Conservation (phyloP, 2,329 filamentous ascomycete genomes). For the Myriosclerotinia duriaeana region DNA sequence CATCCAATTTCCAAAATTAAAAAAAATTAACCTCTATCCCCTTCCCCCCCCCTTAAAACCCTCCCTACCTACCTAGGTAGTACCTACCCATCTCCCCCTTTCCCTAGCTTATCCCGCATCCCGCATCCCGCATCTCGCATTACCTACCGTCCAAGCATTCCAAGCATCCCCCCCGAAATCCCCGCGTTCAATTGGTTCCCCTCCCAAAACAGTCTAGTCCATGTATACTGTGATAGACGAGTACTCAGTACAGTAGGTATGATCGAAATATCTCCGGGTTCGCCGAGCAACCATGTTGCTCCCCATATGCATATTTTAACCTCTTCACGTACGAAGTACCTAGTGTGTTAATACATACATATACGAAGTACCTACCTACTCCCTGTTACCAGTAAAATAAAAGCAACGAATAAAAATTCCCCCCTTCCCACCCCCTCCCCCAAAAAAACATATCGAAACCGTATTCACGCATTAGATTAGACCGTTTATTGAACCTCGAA, state of each 20-base stretch:
- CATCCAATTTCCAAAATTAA: constrained; percentile 8
- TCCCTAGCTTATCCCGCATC: not conserved
- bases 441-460: not conserved
- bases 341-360: too few relatives aligned
- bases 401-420: not conserved
- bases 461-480: not conserved
- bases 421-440: too few relatives aligned
- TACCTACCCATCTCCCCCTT: constrained; percentile 1
- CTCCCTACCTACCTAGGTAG: too few relatives aligned
- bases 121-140: too few relatives aligned
- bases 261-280: constrained; percentile 9
- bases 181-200: not conserved
- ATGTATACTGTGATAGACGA: too few relatives aligned
- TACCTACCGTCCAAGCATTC: too few relatives aligned
- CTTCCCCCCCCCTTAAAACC: too few relatives aligned
- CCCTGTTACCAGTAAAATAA: not conserved
- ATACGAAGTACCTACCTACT: not conserved
- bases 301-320: not conserved
- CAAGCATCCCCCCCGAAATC: not conserved
- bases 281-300: constrained; percentile 14
- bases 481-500: too few relatives aligned
- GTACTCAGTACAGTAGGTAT: too few relatives aligned
- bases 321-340: not conserved
- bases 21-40: too few relatives aligned
- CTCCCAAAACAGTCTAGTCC: not conserved